Evolutionary conservation across 495 filamentous ascomycete species (phyloP).

Genomic region (Lasiosphaeria miniovina): DNA sequence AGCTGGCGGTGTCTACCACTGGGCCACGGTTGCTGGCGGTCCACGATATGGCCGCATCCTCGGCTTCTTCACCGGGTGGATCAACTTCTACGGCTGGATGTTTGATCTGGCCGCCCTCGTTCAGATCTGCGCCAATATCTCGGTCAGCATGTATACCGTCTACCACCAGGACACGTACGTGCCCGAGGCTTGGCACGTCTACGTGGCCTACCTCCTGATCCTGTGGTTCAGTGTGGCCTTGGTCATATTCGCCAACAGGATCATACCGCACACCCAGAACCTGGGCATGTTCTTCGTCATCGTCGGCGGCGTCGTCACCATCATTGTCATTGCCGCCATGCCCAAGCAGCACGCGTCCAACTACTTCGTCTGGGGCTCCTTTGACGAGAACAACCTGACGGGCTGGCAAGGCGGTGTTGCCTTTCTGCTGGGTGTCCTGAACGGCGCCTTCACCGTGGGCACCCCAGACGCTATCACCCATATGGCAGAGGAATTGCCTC

Average conservation of each 20-base stretch:
- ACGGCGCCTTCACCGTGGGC: constrained; percentile 81
- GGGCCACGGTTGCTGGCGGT: constrained; percentile 71
- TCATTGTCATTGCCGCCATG: constrained; percentile 74
- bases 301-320: constrained; percentile 64
- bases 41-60: constrained; percentile 62
- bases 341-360: constrained; percentile 58
- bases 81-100: constrained; percentile 78
- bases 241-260: constrained; percentile 67
- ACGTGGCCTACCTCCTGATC: constrained; percentile 63
- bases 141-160: constrained; percentile 67
- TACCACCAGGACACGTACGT: constrained; percentile 61
- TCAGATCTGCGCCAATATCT: constrained; percentile 65
- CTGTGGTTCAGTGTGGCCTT: constrained; percentile 63
- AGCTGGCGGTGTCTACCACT: constrained; percentile 81
- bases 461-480: constrained; percentile 61
- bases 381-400: constrained; percentile 61
- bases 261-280: constrained; percentile 63
- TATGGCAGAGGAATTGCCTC: constrained; percentile 77
- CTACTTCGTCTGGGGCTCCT: constrained; percentile 57
- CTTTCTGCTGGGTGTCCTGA: constrained; percentile 78
- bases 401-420: constrained; percentile 71
- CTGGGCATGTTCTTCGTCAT: constrained; percentile 68
- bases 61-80: constrained; percentile 77
- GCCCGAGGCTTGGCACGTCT: constrained; percentile 69
- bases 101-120: constrained; percentile 64